Base-by-base conservation (phyloP, 2,329 filamentous ascomycete species). In the Penicillium sp. region DNA sequence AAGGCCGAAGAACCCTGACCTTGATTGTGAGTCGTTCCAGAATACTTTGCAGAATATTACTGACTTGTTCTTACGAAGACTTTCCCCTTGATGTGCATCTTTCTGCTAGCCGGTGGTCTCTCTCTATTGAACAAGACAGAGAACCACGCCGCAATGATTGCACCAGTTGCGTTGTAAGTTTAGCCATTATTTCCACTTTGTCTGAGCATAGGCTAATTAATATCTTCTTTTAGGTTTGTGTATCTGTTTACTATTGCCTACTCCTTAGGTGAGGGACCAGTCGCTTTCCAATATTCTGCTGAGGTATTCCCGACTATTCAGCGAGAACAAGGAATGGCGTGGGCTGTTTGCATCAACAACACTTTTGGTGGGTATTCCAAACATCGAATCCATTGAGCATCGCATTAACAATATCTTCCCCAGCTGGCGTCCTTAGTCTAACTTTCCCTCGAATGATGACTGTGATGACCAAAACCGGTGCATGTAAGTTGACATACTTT, bases 41-140 rank as follows among this genome's bases (percentile, higher is more conserved):
- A 2, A 23, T 34, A 2, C 31, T 11, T 15, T 2, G 2, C 2
- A 13, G 15, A 23, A 39, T 25, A 5, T 29, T 5, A 10, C 41
- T 62, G 38, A 54, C 21, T 5, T 27, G 4, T 19, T 27, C 75
- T 85, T 1, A 71, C 84, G 0, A 83, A 87, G 72, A 87, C 85
- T 0, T 87, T 87, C 67, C 84, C 85, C 0, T 77, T 85, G 44
- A 87, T 87, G 84, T 82, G 81, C 11, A 85, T 84, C 80, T 84
- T 83, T 9, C 72, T 87, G 9, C 75, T 87, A 0, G 82, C 83
- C 0, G 84, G 81, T 8, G 85, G 84, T 19, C 75, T 87, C 25
- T 84, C 63, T 76, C 64, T 84, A 78, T 46, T 76, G 81, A 50
- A 79, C 82, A 23, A 68, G 57, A 5, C 58, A 55, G 51, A 65